These are phyloP conservation scores for Geotrichum macrosporum DNA, from an alignment of 1,139 yeast genomes.

Conservation along the genomic window DNA sequence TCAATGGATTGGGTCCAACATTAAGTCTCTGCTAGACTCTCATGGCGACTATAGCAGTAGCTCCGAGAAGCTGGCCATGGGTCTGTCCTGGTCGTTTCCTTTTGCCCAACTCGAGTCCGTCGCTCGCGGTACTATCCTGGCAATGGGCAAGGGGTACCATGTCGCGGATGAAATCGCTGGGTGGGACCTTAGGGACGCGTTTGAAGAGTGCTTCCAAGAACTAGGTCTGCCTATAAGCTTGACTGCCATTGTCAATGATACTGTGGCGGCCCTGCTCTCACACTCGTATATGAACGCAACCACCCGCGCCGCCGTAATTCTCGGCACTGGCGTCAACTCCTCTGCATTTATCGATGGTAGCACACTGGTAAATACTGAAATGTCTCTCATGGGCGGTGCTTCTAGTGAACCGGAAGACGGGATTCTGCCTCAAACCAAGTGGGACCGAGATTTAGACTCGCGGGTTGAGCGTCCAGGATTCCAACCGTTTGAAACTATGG, in stretches of 20 bases:
- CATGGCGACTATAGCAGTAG: slow-evolving; percentile 42
- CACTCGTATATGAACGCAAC: slow-evolving; percentile 62
- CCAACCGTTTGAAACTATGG: slow-evolving; percentile 82
- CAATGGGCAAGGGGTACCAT: slow-evolving; percentile 91
- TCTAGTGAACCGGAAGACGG: slow-evolving; percentile 7
- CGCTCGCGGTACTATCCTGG: slow-evolving; percentile 61
- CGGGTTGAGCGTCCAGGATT: slow-evolving; percentile 67
- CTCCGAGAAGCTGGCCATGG: slow-evolving; percentile 30
- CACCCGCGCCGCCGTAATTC: slow-evolving; percentile 77
- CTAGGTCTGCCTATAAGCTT: slow-evolving; percentile 55
- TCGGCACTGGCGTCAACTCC: slow-evolving; percentile 88
- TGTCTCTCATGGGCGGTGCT: slow-evolving; percentile 34
- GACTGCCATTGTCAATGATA: slow-evolving; percentile 83
- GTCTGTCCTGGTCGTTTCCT: slow-evolving; percentile 38
- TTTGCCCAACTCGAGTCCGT: slow-evolving; percentile 47
- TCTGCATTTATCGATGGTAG: slow-evolving; percentile 28
- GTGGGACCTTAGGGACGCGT: slow-evolving; percentile 62
- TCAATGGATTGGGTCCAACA: slow-evolving; percentile 53
- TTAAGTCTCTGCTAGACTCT: slow-evolving; percentile 49
- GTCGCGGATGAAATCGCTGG: slow-evolving; percentile 66
- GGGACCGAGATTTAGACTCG: slow-evolving; percentile 62
- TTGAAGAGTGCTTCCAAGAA: slow-evolving; percentile 55
- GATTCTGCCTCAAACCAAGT: slow-evolving; percentile 65
- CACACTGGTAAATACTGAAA: slow-evolving; percentile 36
- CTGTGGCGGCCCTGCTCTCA: slow-evolving; percentile 79